Conservation (phyloP, 2,329 filamentous ascomycete species). For the Rhynchosporium graminicola region DNA sequence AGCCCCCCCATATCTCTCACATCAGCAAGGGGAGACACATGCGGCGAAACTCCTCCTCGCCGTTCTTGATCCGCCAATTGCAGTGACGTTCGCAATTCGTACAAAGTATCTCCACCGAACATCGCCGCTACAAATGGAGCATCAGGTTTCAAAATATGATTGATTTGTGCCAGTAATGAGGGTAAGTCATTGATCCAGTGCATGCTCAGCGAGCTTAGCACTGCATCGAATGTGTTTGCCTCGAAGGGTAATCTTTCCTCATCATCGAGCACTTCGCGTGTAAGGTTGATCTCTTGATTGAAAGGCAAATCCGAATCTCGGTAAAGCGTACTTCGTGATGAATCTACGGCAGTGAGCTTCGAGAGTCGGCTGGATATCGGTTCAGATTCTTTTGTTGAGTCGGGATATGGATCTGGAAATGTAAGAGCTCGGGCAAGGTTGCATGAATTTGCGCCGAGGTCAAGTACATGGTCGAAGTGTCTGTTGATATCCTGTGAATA, state of each 20-base stretch:
- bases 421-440: conserved; percentile 85
- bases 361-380: conserved; percentile 72
- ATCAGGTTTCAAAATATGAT: conserved; percentile 85
- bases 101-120: conserved; percentile 93
- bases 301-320: conserved; percentile 76
- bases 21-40: conserved; percentile 88
- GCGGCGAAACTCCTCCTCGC: conserved; percentile 86
- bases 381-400: conserved; percentile 52
- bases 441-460: conserved; percentile 93
- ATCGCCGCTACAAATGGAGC: conserved; percentile 92
- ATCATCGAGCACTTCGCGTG: conserved; percentile 71
- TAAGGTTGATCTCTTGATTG: conserved; percentile 72
- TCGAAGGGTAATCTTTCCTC: conserved; percentile 77
- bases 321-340: conserved; percentile 74
- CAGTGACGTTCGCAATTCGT: conserved; percentile 87
- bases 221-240: conserved; percentile 79
- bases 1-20: conserved; percentile 88
- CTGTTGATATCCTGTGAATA: conserved; percentile 83
- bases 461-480: conserved; percentile 78
- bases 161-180: conserved; percentile 79
- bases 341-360: conserved; percentile 78
- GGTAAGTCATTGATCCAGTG: conserved; percentile 99
- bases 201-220: conserved; percentile 83
- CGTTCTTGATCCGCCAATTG: conserved; percentile 91
- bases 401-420: conserved; percentile 65